phyloP scores from a whole-genome alignment of 768 basidiomycete species.

The Cystofilobasidium ferigula region DNA sequence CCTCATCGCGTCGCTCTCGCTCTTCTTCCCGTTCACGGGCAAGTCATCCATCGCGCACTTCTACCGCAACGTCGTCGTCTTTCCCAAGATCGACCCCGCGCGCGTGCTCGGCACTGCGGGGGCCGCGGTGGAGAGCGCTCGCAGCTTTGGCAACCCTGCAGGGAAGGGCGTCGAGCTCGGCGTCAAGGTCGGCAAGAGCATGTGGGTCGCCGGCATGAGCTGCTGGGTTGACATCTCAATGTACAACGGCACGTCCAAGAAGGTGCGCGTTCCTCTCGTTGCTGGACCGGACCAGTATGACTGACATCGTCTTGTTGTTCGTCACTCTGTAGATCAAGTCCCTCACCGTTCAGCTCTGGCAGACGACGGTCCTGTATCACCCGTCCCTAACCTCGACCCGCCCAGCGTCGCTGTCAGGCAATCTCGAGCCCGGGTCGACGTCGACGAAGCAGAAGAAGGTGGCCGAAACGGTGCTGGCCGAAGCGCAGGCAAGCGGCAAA shows the following conservation, averaged over 20 bases:
- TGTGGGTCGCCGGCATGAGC: conserved; percentile 73
- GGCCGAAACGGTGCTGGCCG: conserved; percentile 54
- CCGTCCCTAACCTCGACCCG: conserved; percentile 40
- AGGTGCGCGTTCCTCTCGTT: conserved; percentile 32
- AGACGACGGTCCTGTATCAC: conserved; percentile 57
- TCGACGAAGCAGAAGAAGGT: conserved; percentile 54
- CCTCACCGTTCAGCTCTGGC: conserved; percentile 53
- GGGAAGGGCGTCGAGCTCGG: conserved; percentile 52
- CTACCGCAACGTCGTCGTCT: conserved; percentile 69
- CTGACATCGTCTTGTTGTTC: background rate
- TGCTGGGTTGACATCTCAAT: conserved; percentile 58
- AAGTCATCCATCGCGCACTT: conserved; percentile 75
- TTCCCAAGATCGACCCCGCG: conserved; percentile 60
- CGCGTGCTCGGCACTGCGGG: conserved; percentile 52
- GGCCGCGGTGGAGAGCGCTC: conserved; percentile 48
- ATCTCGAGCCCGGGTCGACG: conserved; percentile 50
- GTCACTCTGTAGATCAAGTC: conserved; percentile 45
- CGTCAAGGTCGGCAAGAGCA: conserved; percentile 56
- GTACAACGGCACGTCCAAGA: conserved; percentile 56
- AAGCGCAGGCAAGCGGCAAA: conserved; percentile 52
- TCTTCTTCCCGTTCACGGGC: conserved; percentile 53
- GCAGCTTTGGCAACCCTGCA: conserved; percentile 45
- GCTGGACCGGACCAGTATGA: background rate
- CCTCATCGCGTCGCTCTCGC: conserved; percentile 51
- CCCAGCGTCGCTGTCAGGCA: background rate